Percentiles rank a stretch among this genome's conserved stretches.
phyloP scores from a whole-genome alignment of 106 monocot species.

The Platanthera zijinensis region DNA sequence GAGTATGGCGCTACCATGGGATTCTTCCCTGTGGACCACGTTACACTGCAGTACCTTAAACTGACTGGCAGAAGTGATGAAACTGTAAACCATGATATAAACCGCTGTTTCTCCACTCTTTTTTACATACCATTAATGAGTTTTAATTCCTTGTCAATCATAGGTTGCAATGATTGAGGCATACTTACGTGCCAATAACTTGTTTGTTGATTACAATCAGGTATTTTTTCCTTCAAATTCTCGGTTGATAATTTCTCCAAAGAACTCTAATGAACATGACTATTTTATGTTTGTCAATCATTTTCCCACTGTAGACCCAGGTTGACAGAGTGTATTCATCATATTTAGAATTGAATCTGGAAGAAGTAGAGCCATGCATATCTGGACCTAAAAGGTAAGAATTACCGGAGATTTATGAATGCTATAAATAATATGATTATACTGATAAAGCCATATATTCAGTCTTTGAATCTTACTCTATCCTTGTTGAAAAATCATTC shows the following conservation, averaged over 20 bases:
- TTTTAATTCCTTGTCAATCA: background rate
- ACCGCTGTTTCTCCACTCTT: conserved; percentile 4
- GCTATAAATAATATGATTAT: background rate
- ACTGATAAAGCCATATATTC: background rate
- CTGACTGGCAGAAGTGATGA: conserved; percentile 96
- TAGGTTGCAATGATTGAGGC: conserved; percentile 86
- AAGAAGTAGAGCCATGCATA: conserved; percentile 80
- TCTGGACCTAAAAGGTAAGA: conserved; percentile 90
- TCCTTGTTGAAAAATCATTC: conserved; percentile 7
- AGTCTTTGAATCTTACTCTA: background rate
- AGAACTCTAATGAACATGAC: background rate
- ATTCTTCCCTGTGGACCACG: conserved; percentile 94
- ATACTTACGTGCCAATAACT: conserved; percentile 65
- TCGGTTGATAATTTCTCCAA: background rate
- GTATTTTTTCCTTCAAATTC: conserved; percentile 14
- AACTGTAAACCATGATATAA: conserved; percentile 40
- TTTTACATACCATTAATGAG: conserved; percentile 1
- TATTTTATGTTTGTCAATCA: conserved; percentile 10
- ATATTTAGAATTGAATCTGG: conserved; percentile 74
- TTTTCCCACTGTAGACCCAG: conserved; percentile 44
- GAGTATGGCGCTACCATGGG: conserved; percentile 99
- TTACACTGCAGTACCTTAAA: conserved; percentile 82
- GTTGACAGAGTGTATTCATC: conserved; percentile 73
- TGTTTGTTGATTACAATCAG: conserved; percentile 76
- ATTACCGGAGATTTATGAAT: conserved; percentile 4